Base-by-base conservation (phyloP, 805 yeast genomes). In the Ogataea paraovalis region DNA sequence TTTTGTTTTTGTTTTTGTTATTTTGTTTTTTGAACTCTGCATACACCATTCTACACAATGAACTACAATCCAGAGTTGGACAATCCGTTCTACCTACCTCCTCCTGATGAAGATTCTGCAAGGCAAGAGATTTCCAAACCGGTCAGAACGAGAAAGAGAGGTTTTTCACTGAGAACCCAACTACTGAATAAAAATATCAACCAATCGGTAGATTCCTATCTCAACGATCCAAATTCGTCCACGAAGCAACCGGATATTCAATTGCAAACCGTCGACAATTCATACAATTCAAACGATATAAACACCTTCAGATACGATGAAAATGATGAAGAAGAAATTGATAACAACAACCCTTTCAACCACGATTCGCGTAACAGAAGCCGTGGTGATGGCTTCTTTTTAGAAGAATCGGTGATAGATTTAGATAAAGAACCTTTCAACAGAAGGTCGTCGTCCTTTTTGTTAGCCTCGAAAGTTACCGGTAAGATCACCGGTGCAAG, bases 141-240 rank as follows among this genome's bases (percentile, higher is more conserved):
- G 1, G 58, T 61, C 14, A 63, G 54, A 45, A 67, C 75, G 27
- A 68, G 87, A 52, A 76, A 74, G 51, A 65, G 91, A 56, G 90
- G 90, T 0, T 79, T 82, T 50, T 81, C 87, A 8, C 64, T 85
- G 47, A 71, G 91, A 50, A 72, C 86, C 0, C 89, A 85, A 66
- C 69, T 85, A 42, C 75, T 84, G 66, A 79, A 73, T 59, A 79
- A 73, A 46, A 55, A 57, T 21, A 53, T 68, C 25, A 43, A 51
- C 49, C 46, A 68, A 45, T 56, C 61, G 23, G 63, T 59, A 4
- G 60, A 57, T 19, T 25, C 43, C 16, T 51, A 49, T 33, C 42
- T 45, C 5, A 45, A 32, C 4, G 43, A 42, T 21, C 41, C 21
- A 10, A 39, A 44, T n/a, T 38, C 52, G 33, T 14, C n/a, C 7